Evolutionary conservation across 352 stramenopile species (phyloP).

Genomic region (Phytophthora uliginosa): DNA sequence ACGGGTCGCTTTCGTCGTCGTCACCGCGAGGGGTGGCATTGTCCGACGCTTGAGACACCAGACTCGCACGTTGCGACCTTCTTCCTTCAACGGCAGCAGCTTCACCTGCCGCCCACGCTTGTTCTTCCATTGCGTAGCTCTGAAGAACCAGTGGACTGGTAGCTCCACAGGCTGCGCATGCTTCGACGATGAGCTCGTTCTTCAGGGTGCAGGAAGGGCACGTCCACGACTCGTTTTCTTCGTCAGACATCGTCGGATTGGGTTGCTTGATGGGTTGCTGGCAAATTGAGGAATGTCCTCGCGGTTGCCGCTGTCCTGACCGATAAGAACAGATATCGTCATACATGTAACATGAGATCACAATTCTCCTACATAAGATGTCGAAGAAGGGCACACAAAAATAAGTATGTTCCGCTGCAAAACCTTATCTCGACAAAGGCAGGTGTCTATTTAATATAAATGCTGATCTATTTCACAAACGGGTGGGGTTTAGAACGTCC

Average conservation of each 20-base stretch:
- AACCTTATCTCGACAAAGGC: no score
- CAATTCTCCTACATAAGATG: slow-evolving; percentile 15
- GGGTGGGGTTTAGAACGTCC: not conserved
- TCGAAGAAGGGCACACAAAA: slow-evolving; percentile 18
- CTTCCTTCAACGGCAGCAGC: slow-evolving; percentile 12
- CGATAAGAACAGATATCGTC: not conserved
- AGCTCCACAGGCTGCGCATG: slow-evolving; percentile 69
- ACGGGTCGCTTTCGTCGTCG: slow-evolving; percentile 59
- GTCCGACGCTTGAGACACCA: slow-evolving; percentile 50
- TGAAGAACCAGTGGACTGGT: slow-evolving; percentile 77
- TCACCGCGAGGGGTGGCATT: slow-evolving; percentile 41
- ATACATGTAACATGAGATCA: not conserved
- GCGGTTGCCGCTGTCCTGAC: no score
- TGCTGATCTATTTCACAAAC: not conserved
- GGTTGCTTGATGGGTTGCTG: not conserved
- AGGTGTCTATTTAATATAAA: no score
- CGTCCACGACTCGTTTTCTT: slow-evolving; percentile 50
- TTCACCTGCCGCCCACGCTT: slow-evolving; percentile 21
- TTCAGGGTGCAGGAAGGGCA: slow-evolving; percentile 68
- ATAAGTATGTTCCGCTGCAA: slow-evolving; percentile 15
- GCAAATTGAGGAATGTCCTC: slow-evolving; percentile 20
- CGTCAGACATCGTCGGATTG: slow-evolving; percentile 31
- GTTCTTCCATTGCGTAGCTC: slow-evolving; percentile 63
- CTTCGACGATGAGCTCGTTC: slow-evolving; percentile 66
- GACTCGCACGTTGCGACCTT: slow-evolving; percentile 34